Conservation (phyloP, 768 basidiomycete species). For the Trametes sanguinea region DNA sequence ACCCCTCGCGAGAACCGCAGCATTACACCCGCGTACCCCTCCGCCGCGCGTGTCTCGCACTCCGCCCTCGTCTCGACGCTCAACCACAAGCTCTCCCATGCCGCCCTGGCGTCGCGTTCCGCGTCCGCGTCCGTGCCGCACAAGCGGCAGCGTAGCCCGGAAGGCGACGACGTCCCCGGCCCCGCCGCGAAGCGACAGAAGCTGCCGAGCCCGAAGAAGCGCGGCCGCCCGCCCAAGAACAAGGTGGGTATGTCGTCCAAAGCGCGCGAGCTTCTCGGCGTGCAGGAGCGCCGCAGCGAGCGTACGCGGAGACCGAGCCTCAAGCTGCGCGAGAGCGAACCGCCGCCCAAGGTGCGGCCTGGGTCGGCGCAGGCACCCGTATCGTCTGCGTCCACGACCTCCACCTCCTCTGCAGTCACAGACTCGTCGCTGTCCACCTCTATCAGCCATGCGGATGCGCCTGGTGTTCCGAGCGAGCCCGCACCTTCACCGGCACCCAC, state of each 20-base stretch:
- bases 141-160: slow-evolving; percentile 22
- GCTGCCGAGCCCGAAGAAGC: slow-evolving; percentile 26
- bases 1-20: slow-evolving; percentile 46
- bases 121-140: slow-evolving; percentile 19
- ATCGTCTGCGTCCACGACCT: slow-evolving; percentile 16
- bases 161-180: slow-evolving; percentile 25
- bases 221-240: slow-evolving; percentile 30
- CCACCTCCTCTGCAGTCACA: slow-evolving; percentile 4
- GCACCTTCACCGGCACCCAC: slow-evolving; percentile 11
- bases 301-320: slow-evolving; percentile 35
- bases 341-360: slow-evolving; percentile 21
- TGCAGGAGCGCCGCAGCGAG: slow-evolving; percentile 33
- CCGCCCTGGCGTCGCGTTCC: slow-evolving; percentile 29
- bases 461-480: slow-evolving; percentile 5
- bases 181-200: slow-evolving; percentile 53
- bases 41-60: slow-evolving; percentile 50
- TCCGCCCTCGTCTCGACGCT: slow-evolving; percentile 50
- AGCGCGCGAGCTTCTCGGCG: slow-evolving; percentile 26
- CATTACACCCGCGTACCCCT: slow-evolving; percentile 29
- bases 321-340: slow-evolving; percentile 36
- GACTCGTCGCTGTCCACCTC: slow-evolving; percentile 17
- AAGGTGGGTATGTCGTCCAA: slow-evolving; percentile 31
- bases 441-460: slow-evolving; percentile 18
- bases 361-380: slow-evolving; percentile 17
- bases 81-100: slow-evolving; percentile 56